Conservation (phyloP, 1,284 basidiomycete genomes). For the Ceratobasidium sp. region DNA sequence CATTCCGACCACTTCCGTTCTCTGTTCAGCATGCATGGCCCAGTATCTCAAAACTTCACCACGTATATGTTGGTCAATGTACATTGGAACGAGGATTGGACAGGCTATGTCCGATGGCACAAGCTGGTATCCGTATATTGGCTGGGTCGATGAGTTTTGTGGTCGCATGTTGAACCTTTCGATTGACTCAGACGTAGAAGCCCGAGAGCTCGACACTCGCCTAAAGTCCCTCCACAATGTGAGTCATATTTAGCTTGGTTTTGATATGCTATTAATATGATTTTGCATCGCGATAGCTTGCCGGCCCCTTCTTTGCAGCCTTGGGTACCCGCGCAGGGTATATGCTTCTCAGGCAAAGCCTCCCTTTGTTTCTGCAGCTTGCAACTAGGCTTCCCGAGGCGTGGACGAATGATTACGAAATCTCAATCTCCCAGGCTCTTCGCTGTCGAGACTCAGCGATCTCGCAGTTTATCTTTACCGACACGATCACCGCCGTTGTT, state of each 20-base stretch:
- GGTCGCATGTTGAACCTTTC: background rate
- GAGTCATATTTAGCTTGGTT: background rate
- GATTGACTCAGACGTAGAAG: background rate
- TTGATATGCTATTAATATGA: background rate
- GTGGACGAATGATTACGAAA: background rate
- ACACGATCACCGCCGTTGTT: background rate
- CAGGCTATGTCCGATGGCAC: background rate
- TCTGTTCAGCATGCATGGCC: background rate
- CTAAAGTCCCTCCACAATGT: background rate
- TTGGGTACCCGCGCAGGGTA: background rate
- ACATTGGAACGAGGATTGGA: background rate
- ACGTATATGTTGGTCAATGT: background rate
- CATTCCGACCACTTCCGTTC: background rate
- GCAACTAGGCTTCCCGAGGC: background rate
- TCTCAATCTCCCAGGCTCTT: background rate
- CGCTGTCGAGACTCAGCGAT: background rate
- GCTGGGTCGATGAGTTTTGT: background rate
- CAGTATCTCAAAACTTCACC: background rate
- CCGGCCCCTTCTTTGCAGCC: background rate
- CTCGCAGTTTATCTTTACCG: background rate
- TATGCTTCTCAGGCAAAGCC: background rate
- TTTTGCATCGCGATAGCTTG: background rate
- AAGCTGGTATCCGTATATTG: background rate
- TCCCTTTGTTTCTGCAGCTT: background rate
- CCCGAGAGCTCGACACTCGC: background rate